Evolutionary conservation across 1,284 basidiomycete genomes (phyloP), one percentile per base, ranked within the genome.

Genomic region (Boletus mariae): DNA sequence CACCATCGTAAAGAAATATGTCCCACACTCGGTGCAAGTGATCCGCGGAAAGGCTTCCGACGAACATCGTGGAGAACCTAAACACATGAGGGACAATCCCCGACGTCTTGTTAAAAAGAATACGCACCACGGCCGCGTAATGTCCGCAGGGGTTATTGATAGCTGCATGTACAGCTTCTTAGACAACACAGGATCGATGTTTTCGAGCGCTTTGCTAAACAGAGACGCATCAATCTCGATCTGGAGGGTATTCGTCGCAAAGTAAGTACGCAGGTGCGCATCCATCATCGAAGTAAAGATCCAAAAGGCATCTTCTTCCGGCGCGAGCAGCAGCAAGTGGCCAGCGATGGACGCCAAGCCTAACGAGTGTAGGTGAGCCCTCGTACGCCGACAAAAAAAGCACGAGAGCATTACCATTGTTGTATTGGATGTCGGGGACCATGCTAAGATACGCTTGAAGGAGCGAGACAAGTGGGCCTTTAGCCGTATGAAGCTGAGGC

Each of bases 281-380:
- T 91, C 87, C 89, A 92, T 92, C 57, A 91, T 72, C 1, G 87
- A 88, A 9, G 92, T 80, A 62, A 97, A 88, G 4, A 92, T 92
- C 92, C 92, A 97, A 67, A 98, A 98, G 0, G 92, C 90, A 58
- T 96, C 92, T 69, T 97, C 93, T 56, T 94, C 90, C 0, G 89
- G 91, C 1, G 90, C 85, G 54, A 93, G 86, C 28, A 92, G 75
- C 0, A 97, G 72, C 26, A 96, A 72, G 52, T 91, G 84, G 0
- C 90, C 92, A 10, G 85, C 85, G 47, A 97, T 82, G 15, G 84
- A 73, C 3, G 86, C 83, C 54, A 97, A 76, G 9, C 88, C 91
- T 86, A 62, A 17, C 12, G 5, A 4, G 45, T 26, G 5, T 48
- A 34, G 5, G 5, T 57, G 0, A 63, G 54, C 42, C 12, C 3